Conservation (phyloP, 2,329 filamentous ascomycete species). For the Fulvia fulva region DNA sequence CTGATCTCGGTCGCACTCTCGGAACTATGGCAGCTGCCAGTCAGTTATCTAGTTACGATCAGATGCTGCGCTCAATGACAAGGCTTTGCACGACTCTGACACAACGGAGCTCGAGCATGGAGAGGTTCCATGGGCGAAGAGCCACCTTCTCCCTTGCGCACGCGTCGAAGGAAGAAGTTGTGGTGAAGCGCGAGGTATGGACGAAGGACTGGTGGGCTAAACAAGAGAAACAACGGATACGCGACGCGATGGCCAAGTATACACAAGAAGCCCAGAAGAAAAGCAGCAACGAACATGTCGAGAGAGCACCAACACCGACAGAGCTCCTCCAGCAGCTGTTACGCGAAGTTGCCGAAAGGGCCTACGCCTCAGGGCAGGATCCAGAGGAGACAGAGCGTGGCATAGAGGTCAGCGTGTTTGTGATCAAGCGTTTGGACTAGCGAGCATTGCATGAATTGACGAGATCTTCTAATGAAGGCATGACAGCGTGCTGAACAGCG, state of each 20-base stretch:
- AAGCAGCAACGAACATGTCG: constrained; percentile 31
- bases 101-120: constrained; percentile 26
- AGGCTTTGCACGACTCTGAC: constrained; percentile 27
- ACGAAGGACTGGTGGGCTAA: constrained; percentile 60
- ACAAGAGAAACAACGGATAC: constrained; percentile 59
- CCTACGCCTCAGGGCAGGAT: constrained; percentile 43
- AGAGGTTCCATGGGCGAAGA: constrained; percentile 31
- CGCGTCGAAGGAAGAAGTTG: constrained; percentile 49
- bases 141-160: constrained; percentile 43
- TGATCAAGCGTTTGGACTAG: constrained; percentile 37
- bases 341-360: constrained; percentile 53
- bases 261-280: constrained; percentile 43
- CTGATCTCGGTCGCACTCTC: constrained; percentile 52
- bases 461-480: neutral
- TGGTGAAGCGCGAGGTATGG: constrained; percentile 54
- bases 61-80: constrained; percentile 23
- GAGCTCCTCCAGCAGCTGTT: constrained; percentile 57
- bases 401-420: constrained; percentile 47
- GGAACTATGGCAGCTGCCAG: constrained; percentile 53
- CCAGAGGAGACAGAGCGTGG: constrained; percentile 38
- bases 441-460: constrained; percentile 9
- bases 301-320: constrained; percentile 40
- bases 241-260: constrained; percentile 46
- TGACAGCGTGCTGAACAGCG: neutral
- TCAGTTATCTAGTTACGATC: constrained; percentile 52